Percentiles rank a stretch among this genome's conserved stretches.
Evolutionary conservation across 176 grass and related monocot genomes (phyloP).

Genomic region (Paspalum notatum): DNA sequence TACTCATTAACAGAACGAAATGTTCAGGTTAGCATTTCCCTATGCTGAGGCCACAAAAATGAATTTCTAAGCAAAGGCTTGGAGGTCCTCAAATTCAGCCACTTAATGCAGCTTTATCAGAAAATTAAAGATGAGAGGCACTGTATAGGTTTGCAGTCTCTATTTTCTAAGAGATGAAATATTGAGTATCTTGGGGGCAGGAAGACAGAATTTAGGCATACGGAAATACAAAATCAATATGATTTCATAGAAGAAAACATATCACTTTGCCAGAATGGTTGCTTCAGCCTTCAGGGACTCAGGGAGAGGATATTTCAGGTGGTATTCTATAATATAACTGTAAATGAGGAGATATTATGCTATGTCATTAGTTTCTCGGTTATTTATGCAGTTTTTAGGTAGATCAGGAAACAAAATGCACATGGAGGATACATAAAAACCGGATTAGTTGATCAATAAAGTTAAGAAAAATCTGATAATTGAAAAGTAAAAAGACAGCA

Average conservation of each 20-base stretch:
- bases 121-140: background rate
- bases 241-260: background rate
- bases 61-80: background rate
- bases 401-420: background rate
- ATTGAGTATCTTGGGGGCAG: background rate
- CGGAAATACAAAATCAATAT: background rate
- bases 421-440: background rate
- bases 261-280: background rate
- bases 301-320: background rate
- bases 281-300: no score
- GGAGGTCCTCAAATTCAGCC: constrained; percentile 1
- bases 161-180: background rate
- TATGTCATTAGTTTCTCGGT: background rate
- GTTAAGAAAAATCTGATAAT: background rate
- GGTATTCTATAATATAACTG: background rate
- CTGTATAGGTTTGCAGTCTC: background rate
- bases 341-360: constrained; percentile 29
- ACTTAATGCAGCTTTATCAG: constrained; percentile 1
- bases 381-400: constrained; percentile 4
- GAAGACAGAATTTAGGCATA: background rate
- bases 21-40: background rate
- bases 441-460: background rate
- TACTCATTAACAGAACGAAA: background rate
- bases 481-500: background rate
- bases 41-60: background rate